These are phyloP conservation scores for Globisporangium radiosum DNA, from an alignment of 352 stramenopile genomes.

Conservation along the genomic window DNA sequence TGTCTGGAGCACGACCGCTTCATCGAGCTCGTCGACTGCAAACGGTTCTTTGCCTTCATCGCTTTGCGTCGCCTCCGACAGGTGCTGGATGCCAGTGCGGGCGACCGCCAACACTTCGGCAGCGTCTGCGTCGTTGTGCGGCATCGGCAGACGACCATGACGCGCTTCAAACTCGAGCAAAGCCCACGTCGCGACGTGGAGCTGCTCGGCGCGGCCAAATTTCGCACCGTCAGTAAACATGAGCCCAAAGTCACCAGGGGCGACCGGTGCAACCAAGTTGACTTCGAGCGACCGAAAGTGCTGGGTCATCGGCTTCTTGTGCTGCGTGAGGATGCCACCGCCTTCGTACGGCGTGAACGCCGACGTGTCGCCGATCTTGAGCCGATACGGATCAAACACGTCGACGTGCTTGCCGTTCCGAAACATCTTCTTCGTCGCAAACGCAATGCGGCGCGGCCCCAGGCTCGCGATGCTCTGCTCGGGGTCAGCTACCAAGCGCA, in stretches of 20 bases:
- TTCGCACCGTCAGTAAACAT: conserved; percentile 87
- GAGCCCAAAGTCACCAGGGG: conserved; percentile 64
- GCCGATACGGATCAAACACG: conserved; percentile 76
- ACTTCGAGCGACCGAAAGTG: conserved; percentile 75
- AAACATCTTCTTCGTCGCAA: conserved; percentile 83
- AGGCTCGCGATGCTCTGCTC: conserved; percentile 71
- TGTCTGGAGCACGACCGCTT: conserved; percentile 51
- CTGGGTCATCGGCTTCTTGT: conserved; percentile 77
- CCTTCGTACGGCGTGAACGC: conserved; percentile 77
- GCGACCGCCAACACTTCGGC: conserved; percentile 66
- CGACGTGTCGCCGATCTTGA: conserved; percentile 80
- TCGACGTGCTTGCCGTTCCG: conserved; percentile 82
- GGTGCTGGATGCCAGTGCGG: conserved; percentile 54
- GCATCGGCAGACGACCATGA: conserved; percentile 50
- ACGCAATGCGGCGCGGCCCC: conserved; percentile 67
- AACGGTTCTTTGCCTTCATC: conserved; percentile 41
- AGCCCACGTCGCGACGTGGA: conserved; percentile 73
- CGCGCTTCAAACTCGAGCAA: conserved; percentile 75
- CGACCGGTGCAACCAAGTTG: conserved; percentile 55
- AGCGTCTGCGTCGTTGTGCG: conserved; percentile 56
- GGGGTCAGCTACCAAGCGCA: conserved; percentile 53
- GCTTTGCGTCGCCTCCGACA: conserved; percentile 46
- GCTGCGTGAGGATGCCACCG: conserved; percentile 72
- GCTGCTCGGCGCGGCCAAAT: conserved; percentile 79
- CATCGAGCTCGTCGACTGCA: conserved; percentile 64